Conservation (phyloP, 2,329 filamentous ascomycete species). For the Aspergillus sp. region DNA sequence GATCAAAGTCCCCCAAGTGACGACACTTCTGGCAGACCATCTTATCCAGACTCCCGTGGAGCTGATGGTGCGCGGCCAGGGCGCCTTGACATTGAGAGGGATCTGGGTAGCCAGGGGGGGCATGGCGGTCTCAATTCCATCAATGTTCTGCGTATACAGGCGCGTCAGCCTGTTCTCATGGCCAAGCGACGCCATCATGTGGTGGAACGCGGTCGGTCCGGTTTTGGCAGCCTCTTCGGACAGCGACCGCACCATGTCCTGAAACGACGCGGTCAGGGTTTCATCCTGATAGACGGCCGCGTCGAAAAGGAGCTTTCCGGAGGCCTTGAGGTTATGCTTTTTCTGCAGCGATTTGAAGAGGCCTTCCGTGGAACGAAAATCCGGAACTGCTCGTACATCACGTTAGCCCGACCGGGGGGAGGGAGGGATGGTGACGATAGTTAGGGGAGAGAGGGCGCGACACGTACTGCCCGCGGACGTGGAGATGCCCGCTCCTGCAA, state of each 20-base stretch:
- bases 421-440: background rate
- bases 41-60: slow-evolving; percentile 87
- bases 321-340: slow-evolving; percentile 84
- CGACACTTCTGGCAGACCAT: slow-evolving; percentile 96
- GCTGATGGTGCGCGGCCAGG: slow-evolving; percentile 91
- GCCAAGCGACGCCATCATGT: slow-evolving; percentile 82
- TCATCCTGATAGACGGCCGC: slow-evolving; percentile 95
- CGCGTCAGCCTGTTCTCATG: slow-evolving; percentile 79
- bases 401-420: background rate
- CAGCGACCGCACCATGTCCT: slow-evolving; percentile 89
- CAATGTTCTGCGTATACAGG: slow-evolving; percentile 94
- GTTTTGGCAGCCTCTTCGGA: slow-evolving; percentile 70
- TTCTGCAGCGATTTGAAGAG: slow-evolving; percentile 78
- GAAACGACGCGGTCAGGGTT: slow-evolving; percentile 78
- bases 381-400: slow-evolving; percentile 57
- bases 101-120: slow-evolving; percentile 70
- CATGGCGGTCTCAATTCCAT: slow-evolving; percentile 83
- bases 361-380: slow-evolving; percentile 86
- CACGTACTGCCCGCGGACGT: slow-evolving; percentile 82
- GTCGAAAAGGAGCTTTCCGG: slow-evolving; percentile 93
- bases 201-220: slow-evolving; percentile 80
- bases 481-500: slow-evolving; percentile 93
- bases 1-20: slow-evolving; percentile 65
- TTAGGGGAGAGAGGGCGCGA: slow-evolving; percentile 8
- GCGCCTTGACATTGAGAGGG: slow-evolving; percentile 72